These are phyloP conservation scores for Hyphopichia homilentoma DNA, from an alignment of 805 yeast genomes.

Conservation along the genomic window DNA sequence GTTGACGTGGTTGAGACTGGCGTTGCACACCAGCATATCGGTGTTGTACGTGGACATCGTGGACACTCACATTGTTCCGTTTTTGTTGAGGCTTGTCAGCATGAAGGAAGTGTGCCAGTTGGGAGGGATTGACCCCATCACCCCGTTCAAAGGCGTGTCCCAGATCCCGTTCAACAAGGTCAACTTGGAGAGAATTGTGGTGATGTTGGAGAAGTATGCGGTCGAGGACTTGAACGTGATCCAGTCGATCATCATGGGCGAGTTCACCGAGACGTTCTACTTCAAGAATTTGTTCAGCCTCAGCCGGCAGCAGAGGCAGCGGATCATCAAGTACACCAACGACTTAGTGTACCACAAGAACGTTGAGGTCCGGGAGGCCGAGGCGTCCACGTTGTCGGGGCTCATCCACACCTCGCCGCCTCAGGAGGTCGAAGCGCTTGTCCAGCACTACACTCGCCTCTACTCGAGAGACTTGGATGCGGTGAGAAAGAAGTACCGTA, in stretches of 20 bases:
- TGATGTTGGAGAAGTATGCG: slow-evolving; percentile 38
- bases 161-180: slow-evolving; percentile 29
- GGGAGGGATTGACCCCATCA: slow-evolving; percentile 54
- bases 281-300: slow-evolving; percentile 63
- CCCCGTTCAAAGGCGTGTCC: slow-evolving; percentile 42
- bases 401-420: slow-evolving; percentile 64
- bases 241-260: slow-evolving; percentile 64
- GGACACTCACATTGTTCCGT: slow-evolving; percentile 55
- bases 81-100: slow-evolving; percentile 57
- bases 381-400: slow-evolving; percentile 73
- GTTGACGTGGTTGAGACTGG: slow-evolving; percentile 53
- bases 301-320: slow-evolving; percentile 40
- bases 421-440: slow-evolving; percentile 40
- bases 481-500: slow-evolving; percentile 42
- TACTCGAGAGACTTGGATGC: slow-evolving; percentile 29
- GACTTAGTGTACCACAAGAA: slow-evolving; percentile 56
- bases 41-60: slow-evolving; percentile 51
- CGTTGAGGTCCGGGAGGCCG: slow-evolving; percentile 70
- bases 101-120: slow-evolving; percentile 80
- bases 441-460: slow-evolving; percentile 32
- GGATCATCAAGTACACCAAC: slow-evolving; percentile 50
- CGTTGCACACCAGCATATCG: slow-evolving; percentile 53
- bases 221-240: slow-evolving; percentile 25
- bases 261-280: slow-evolving; percentile 66
- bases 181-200: slow-evolving; percentile 22